A percentile compares a stretch with the other conserved stretches of the same genome.
Conservation (phyloP, 768 basidiomycete species). For the Lentinus brumalis region DNA sequence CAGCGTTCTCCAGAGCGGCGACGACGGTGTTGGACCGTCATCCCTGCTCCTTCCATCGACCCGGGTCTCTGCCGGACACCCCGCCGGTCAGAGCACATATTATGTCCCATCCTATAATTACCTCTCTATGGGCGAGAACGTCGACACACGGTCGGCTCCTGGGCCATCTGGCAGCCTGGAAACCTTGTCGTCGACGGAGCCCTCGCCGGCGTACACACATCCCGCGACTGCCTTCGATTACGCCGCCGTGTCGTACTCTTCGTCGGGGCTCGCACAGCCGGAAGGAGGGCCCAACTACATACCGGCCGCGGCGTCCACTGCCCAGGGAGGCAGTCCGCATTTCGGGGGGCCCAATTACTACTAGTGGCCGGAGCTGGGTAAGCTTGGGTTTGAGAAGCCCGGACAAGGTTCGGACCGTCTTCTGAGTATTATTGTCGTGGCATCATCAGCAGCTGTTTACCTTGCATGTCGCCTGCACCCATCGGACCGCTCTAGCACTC, state of each 20-base stretch:
- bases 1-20: conserved; percentile 16
- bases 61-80: conserved; percentile 13
- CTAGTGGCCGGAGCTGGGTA: conserved; percentile 7
- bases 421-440: conserved; percentile 16
- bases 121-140: conserved; percentile 16
- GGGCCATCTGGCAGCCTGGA: conserved; percentile 15
- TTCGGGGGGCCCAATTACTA: conserved; percentile 18
- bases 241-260: conserved; percentile 18
- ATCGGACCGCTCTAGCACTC: conserved; percentile 14
- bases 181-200: conserved; percentile 17
- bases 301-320: conserved; percentile 14
- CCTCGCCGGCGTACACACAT: conserved; percentile 18
- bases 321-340: conserved; percentile 16
- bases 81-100: conserved; percentile 18
- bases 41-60: conserved; percentile 15
- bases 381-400: conserved; percentile 7
- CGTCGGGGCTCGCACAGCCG: conserved; percentile 16
- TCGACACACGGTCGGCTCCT: conserved; percentile 17
- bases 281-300: conserved; percentile 14
- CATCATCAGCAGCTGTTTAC: conserved; percentile 11
- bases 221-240: conserved; percentile 22
- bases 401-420: conserved; percentile 18
- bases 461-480: conserved; percentile 14
- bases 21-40: conserved; percentile 12
- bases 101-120: conserved; percentile 22